Evolutionary conservation across 2,329 filamentous ascomycete species (phyloP).

Genomic region (Fusarium hainanense): DNA sequence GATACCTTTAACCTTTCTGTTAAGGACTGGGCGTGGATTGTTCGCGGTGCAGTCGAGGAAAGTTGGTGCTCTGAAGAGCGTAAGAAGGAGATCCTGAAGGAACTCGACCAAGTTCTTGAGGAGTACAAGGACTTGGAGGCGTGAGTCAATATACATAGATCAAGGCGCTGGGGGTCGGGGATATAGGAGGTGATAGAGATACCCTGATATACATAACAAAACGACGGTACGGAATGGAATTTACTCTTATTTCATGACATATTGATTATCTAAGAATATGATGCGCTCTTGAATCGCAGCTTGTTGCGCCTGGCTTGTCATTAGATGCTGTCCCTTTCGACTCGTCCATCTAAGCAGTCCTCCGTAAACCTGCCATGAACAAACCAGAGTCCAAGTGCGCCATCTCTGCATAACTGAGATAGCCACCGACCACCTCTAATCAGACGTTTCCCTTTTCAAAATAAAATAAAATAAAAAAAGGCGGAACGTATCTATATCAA

Average conservation of each 20-base stretch:
- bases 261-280: slow-evolving; percentile 18
- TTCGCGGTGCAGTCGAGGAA: slow-evolving; percentile 69
- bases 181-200: slow-evolving; percentile 5
- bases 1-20: slow-evolving; percentile 72
- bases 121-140: slow-evolving; percentile 26
- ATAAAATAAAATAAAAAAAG: background rate
- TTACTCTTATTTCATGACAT: background rate
- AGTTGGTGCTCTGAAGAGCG: slow-evolving; percentile 76
- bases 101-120: slow-evolving; percentile 50
- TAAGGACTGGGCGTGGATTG: slow-evolving; percentile 75
- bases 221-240: background rate
- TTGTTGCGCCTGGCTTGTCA: slow-evolving; percentile 7
- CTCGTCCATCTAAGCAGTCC: slow-evolving; percentile 1
- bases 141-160: background rate
- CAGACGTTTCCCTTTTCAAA: background rate
- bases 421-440: background rate
- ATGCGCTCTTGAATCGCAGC: slow-evolving; percentile 8
- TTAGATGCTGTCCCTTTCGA: background rate
- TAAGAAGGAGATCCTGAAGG: slow-evolving; percentile 67
- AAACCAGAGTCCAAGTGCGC: slow-evolving; percentile 11
- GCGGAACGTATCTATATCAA: background rate
- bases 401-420: background rate
- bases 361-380: slow-evolving; percentile 6
- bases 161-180: slow-evolving; percentile 6
- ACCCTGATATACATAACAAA: slow-evolving; percentile 11